Conservation (phyloP, 2,329 filamentous ascomycete species). For the Daldinia eschscholtzii region DNA sequence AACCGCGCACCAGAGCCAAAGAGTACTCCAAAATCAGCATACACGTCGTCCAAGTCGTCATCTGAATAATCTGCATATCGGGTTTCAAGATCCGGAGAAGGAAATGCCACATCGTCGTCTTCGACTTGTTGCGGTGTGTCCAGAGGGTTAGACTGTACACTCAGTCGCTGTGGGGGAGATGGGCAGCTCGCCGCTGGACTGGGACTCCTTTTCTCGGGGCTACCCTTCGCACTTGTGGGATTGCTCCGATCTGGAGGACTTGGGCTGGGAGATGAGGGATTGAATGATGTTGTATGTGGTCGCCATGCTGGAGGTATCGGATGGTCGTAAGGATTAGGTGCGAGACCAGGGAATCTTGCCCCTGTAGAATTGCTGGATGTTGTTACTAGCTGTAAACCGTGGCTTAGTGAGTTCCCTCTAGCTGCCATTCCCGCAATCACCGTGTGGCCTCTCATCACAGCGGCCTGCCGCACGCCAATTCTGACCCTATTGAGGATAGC, state of each 20-base stretch:
- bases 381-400: slow-evolving; percentile 53
- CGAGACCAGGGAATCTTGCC: slow-evolving; percentile 50
- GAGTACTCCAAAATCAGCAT: slow-evolving; percentile 67
- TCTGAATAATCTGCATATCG: slow-evolving; percentile 57
- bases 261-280: slow-evolving; percentile 8
- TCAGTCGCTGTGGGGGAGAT: slow-evolving; percentile 9
- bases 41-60: slow-evolving; percentile 65
- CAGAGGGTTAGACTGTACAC: neutral
- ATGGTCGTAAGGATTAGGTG: slow-evolving; percentile 32
- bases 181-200: neutral
- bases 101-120: slow-evolving; percentile 62
- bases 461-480: slow-evolving; percentile 59
- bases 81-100: slow-evolving; percentile 60
- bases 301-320: slow-evolving; percentile 47
- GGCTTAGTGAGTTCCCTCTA: slow-evolving; percentile 53
- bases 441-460: slow-evolving; percentile 50
- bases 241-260: neutral
- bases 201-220: neutral
- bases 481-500: slow-evolving; percentile 74
- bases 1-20: slow-evolving; percentile 56
- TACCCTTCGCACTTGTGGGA: neutral
- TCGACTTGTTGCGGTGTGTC: slow-evolving; percentile 50
- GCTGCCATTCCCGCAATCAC: slow-evolving; percentile 52
- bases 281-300: slow-evolving; percentile 47
- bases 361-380: slow-evolving; percentile 39